Base-by-base conservation (phyloP, 179 eudicot species). In the Heliamphora pulchella region DNA sequence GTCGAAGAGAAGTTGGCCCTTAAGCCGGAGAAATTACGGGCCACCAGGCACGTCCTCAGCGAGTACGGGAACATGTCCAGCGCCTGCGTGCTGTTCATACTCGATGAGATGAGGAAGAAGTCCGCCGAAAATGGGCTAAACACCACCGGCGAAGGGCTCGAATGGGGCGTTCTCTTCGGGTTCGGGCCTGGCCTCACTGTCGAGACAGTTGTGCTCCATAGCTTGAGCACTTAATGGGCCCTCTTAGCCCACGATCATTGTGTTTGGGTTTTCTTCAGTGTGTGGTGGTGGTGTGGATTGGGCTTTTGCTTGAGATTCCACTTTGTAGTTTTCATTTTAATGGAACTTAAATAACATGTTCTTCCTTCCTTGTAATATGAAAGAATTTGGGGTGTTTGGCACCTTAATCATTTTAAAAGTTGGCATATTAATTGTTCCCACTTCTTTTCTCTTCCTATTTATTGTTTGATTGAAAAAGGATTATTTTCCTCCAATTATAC, bases 71-170 rank as follows among this genome's bases (percentile, higher is more conserved):
- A 74, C 48, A 74, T 74, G 82, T 69, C 83, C 10, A 81, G 83
- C 10, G 80, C 83, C 3, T 75, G 75, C 20, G 83, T 81, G 51
- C 17, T 81, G 5, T 81, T 81, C 31, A 78, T 81, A 0, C 11
- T 81, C n/a, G 80, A 81, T 31, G 76, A 81, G 70, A 44, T 81
- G 83, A 81, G 83, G 83, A 81, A 65, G 57, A 70, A 71, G 55
- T 81, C 83, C 0, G 20, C 63, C 17, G 79, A 48, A 65, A 62
- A 81, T 2, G 83, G 80, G 79, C 22, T 54, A 53, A 81, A 70
- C 59, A 81, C 83, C 13, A 67, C 76, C 13, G 83, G 83, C 2
- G 75, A 81, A 8, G 83, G 83, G 80, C 65, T 81, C 0, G 76
- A 72, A 0, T 72, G 83, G 83, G 80, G 83, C 14, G 79, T 81